Base-by-base conservation (phyloP, 2,329 filamentous ascomycete genomes). In the Xylaria polymorpha region DNA sequence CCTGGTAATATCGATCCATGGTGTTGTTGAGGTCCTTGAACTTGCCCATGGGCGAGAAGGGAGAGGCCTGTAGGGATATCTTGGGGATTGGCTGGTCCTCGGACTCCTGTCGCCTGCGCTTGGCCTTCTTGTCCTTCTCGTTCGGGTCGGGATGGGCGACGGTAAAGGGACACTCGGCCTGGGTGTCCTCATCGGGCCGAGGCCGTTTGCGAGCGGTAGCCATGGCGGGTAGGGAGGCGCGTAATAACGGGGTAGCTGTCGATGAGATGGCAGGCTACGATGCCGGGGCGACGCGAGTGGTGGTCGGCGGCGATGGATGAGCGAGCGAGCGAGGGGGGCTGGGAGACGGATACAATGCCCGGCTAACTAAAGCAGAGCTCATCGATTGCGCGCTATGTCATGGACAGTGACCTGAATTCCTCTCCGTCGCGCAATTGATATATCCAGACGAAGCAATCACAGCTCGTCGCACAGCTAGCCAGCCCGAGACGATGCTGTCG, bases 81-180 rank as follows among this genome's bases (percentile, higher is more conserved):
- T 83, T 84, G 32, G 76, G 73, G 59, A 80, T 80, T 37, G 79
- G 71, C 18, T 76, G 80, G 39, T 85, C 83, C 53, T 85, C 84
- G 25, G 82, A 81, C 25, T 80, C 82, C 66, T 83, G 80, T 74
- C 84, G 83, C 72, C 80, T 77, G 72, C 80, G 78, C 77, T 83
- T 84, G 71, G 80, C 75, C 73, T 84, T 84, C 70, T 84, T 85
- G 37, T 86, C 85, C 78, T 81, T 83, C 41, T 83, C 81, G 66
- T 84, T 86, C 9, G 82, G 79, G 65, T 85, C 82, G 69, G 84
- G 81, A 59, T 83, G 78, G 46, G 78, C 77, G 61, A 88, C 81
- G 46, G 77, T 79, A 68, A 87, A 89, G 12, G 86, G 86, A 70
- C 86, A 88, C 72, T 88, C 86, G 75, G 87, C 87, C 72, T 85